Conservation (phyloP, 306 rosid species). For the Lathyrus aphaca region DNA sequence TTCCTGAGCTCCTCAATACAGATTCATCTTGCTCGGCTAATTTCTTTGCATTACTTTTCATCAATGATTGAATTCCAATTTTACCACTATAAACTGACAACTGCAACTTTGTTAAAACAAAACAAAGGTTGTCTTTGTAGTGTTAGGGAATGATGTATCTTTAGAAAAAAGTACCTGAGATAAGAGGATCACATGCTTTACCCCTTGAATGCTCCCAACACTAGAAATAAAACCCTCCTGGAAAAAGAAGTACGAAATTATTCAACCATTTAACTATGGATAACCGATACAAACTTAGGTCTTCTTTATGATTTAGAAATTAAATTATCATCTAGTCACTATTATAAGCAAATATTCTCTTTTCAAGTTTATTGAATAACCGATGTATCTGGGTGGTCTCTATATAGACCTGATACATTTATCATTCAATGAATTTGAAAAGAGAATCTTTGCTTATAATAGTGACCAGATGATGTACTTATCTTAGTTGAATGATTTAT, state of each 20-base stretch:
- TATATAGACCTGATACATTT: too few relatives aligned
- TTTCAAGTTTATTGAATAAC: too few relatives aligned
- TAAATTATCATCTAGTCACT: background rate
- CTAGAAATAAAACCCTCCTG: constrained; percentile 90
- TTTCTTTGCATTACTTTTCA: constrained; percentile 72
- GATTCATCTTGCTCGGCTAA: constrained; percentile 86
- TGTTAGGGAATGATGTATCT: constrained; percentile 1
- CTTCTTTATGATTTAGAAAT: background rate
- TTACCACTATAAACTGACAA: constrained; percentile 83
- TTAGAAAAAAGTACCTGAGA: constrained; percentile 65
- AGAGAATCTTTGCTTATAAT: too few relatives aligned
- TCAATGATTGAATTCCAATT: constrained; percentile 72
- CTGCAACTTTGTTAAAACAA: constrained; percentile 77
- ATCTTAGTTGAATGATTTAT: background rate
- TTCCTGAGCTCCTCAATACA: constrained; percentile 55
- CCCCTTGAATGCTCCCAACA: constrained; percentile 68
- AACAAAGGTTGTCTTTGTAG: constrained; percentile 30
- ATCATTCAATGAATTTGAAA: too few relatives aligned
- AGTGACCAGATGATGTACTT: background rate
- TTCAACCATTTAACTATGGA: background rate
- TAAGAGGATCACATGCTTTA: constrained; percentile 74
- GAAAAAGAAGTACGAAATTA: constrained; percentile 26
- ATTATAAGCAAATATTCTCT: too few relatives aligned
- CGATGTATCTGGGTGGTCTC: too few relatives aligned
- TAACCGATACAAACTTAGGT: background rate